phyloP scores from a whole-genome alignment of 2,329 filamentous ascomycete species.

The Nakataea oryzae region DNA sequence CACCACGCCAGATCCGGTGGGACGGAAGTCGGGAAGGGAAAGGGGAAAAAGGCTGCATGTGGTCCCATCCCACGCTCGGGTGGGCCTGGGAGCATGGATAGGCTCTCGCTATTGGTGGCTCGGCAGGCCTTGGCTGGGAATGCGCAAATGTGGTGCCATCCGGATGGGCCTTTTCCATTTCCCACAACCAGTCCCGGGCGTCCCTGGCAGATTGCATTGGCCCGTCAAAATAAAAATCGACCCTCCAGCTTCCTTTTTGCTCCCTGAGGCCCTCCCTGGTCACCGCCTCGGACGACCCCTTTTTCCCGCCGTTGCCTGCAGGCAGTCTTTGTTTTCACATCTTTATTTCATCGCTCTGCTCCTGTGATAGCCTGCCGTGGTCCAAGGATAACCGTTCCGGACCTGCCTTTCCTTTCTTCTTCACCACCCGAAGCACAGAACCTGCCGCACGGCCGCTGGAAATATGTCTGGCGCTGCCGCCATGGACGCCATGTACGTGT shows the following conservation, averaged over 20 bases:
- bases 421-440: not conserved
- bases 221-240: not conserved
- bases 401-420: not conserved
- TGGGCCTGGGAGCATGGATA: not conserved
- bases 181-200: too few species aligned
- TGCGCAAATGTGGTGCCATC: too few species aligned
- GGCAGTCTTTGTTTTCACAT: not conserved
- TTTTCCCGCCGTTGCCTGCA: not conserved
- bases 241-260: not conserved
- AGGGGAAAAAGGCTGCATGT: not conserved
- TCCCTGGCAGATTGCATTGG: not conserved
- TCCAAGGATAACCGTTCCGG: not conserved
- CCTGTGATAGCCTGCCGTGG: not conserved
- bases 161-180: not conserved
- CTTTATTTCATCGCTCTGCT: not conserved
- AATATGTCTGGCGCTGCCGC: not conserved
- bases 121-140: not conserved
- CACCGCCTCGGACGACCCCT: not conserved
- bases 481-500: constrained; percentile 4
- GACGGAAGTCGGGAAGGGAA: constrained; percentile 1
- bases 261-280: not conserved
- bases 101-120: not conserved
- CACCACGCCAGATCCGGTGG: not conserved
- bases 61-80: not conserved
- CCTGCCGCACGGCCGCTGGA: not conserved